Conservation (phyloP, 257 asterid genomes). For the Fraxinus excelsior region DNA sequence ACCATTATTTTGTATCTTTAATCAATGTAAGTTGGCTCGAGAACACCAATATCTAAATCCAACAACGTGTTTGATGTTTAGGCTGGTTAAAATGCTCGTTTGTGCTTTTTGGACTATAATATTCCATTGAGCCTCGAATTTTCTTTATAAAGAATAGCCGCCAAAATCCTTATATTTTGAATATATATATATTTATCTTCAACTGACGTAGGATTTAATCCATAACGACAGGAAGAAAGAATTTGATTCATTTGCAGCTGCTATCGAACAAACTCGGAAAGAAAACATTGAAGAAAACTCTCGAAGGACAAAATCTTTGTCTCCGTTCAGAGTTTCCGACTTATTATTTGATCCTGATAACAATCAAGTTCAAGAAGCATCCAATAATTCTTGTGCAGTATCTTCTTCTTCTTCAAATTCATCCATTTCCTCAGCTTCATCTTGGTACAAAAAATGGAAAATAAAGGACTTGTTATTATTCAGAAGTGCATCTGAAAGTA, state of each 20-base stretch:
- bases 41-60: too few species aligned
- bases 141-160: background rate
- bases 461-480: conserved; percentile 77
- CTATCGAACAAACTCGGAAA: conserved; percentile 50
- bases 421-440: conserved; percentile 29
- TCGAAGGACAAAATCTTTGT: conserved; percentile 60
- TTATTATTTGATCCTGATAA: conserved; percentile 48
- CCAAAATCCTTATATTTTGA: too few species aligned
- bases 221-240: conserved; percentile 26
- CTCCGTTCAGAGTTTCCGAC: conserved; percentile 70
- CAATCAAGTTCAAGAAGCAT: conserved; percentile 17
- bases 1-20: too few species aligned
- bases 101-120: too few species aligned
- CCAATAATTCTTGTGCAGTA: conserved; percentile 4
- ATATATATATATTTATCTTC: background rate
- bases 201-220: background rate
- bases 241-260: conserved; percentile 65
- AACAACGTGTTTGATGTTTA: too few species aligned
- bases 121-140: background rate
- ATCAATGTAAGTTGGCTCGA: too few species aligned
- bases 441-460: conserved; percentile 78
- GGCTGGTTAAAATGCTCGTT: too few species aligned
- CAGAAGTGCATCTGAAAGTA: conserved; percentile 89
- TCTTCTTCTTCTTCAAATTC: conserved; percentile 1
- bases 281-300: background rate